These are phyloP conservation scores for Chaetothyriales sp. DNA, from an alignment of 2,329 filamentous ascomycete species.

Conservation along the genomic window DNA sequence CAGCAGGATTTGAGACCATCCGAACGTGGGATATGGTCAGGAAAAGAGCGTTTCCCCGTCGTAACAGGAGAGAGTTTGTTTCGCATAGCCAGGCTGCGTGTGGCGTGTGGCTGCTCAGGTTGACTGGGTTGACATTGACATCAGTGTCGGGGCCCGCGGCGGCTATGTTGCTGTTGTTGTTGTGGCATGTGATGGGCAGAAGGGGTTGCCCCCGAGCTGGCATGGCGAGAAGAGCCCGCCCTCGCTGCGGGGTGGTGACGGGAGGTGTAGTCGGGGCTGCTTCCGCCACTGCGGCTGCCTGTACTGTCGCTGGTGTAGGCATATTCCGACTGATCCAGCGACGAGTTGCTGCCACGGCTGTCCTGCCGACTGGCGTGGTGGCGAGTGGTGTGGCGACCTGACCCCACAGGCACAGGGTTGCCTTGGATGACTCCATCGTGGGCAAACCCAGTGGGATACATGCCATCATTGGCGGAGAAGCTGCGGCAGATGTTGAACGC, in stretches of 20 bases:
- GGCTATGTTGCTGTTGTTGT: background rate
- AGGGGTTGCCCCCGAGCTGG: background rate
- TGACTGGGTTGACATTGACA: background rate
- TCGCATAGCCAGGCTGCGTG: background rate
- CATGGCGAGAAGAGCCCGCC: background rate
- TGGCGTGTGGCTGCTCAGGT: background rate
- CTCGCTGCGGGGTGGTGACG: background rate
- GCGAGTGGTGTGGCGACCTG: constrained; percentile 33
- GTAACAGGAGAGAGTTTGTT: background rate
- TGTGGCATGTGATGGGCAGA: background rate
- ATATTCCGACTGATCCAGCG: constrained; percentile 1
- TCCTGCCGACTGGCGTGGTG: constrained; percentile 42
- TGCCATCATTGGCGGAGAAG: constrained; percentile 92
- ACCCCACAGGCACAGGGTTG: constrained; percentile 48
- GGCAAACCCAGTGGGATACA: constrained; percentile 48
- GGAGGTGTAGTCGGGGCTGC: constrained; percentile 11
- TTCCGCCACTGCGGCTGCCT: constrained; percentile 13
- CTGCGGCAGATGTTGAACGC: constrained; percentile 97
- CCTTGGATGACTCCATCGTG: constrained; percentile 43
- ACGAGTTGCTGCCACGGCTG: constrained; percentile 8
- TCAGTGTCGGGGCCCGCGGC: background rate
- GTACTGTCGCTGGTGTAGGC: constrained; percentile 12
- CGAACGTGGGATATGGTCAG: background rate
- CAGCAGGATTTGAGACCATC: background rate
- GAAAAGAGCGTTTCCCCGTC: background rate